Conservation (phyloP, 257 asterid species). For the Lantana camara region DNA sequence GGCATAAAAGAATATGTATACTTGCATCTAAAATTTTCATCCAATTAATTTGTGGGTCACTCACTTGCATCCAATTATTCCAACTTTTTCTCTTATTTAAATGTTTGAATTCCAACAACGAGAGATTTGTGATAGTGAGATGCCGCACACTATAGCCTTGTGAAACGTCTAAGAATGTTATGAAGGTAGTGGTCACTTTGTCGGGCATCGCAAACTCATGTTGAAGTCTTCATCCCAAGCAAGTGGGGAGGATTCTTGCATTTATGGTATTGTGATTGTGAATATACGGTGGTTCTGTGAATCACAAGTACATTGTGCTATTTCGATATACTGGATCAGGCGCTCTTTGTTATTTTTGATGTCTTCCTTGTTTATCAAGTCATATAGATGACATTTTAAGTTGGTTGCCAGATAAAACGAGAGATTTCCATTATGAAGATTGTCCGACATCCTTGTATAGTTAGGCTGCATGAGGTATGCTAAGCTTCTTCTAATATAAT, state of each 20-base stretch:
- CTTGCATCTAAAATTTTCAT: background rate
- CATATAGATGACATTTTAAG: conserved; percentile 19
- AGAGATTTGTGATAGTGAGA: conserved; percentile 1
- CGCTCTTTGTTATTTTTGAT: conserved; percentile 15
- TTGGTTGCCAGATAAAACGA: conserved; percentile 68
- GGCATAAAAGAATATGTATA: background rate
- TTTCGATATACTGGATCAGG: conserved; percentile 9
- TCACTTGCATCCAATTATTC: background rate
- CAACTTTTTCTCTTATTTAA: background rate
- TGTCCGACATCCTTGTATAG: conserved; percentile 83
- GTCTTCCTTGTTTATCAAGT: conserved; percentile 8
- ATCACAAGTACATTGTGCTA: background rate
- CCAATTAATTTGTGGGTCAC: background rate
- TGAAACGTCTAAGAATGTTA: background rate
- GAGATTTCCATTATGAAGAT: conserved; percentile 96
- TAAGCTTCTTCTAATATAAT: conserved; percentile 11
- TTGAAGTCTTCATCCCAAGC: conserved; percentile 20
- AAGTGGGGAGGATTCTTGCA: conserved; percentile 13
- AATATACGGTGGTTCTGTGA: conserved; percentile 14
- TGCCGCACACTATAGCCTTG: background rate
- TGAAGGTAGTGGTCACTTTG: conserved; percentile 17
- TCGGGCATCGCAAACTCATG: conserved; percentile 3
- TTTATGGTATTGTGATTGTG: conserved; percentile 14
- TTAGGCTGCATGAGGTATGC: conserved; percentile 85
- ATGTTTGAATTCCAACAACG: background rate